Conservation (phyloP, 768 basidiomycete species). For the Filobasidium floriforme region DNA sequence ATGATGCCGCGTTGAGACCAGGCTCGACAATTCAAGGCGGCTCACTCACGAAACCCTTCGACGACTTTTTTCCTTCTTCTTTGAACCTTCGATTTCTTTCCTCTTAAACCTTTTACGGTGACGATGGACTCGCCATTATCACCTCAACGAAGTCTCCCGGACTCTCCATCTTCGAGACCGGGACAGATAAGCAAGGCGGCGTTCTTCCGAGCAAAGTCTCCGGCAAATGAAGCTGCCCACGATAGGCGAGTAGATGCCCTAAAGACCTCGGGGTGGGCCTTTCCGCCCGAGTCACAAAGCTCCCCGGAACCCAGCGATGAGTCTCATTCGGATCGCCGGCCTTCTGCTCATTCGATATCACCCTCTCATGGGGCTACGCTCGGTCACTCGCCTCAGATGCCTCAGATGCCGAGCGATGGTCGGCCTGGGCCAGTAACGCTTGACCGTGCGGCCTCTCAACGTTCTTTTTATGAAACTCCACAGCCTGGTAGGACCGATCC, state of each 20-base stretch:
- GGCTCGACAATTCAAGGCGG: no score
- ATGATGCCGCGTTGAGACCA: no score
- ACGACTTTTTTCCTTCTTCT: no score
- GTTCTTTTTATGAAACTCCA: not conserved
- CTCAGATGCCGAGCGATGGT: not conserved
- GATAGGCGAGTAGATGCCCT: constrained; percentile 5
- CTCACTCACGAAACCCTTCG: no score
- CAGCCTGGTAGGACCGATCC: no score
- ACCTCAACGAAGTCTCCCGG: constrained; percentile 9
- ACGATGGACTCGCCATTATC: constrained; percentile 11
- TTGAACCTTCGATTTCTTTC: no score
- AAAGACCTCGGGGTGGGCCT: not conserved
- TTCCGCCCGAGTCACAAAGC: not conserved
- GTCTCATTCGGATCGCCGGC: not conserved
- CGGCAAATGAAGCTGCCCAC: constrained; percentile 23
- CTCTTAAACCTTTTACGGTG: no score
- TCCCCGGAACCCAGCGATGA: not conserved
- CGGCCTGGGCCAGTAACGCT: not conserved
- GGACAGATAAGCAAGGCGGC: constrained; percentile 41
- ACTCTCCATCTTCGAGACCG: constrained; percentile 23
- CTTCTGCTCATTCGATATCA: not conserved
- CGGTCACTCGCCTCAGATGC: constrained; percentile 16
- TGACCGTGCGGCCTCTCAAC: not conserved
- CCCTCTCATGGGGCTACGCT: constrained; percentile 14
- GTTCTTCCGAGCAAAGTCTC: constrained; percentile 43